Evolutionary conservation across 2,329 filamentous ascomycete genomes (phyloP).

Genomic region (Hymenoscyphus linearis): DNA sequence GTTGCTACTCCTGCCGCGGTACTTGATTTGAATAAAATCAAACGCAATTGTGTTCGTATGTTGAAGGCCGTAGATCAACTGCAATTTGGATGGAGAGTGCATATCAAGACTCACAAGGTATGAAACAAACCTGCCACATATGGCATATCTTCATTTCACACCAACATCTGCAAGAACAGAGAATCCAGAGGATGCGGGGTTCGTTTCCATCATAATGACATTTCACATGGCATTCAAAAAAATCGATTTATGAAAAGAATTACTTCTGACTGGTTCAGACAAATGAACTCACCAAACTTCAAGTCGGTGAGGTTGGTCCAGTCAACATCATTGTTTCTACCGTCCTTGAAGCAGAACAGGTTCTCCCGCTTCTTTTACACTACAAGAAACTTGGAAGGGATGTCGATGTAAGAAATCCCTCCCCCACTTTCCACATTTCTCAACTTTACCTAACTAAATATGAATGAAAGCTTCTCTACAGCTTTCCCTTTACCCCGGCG

Average conservation of each 20-base stretch:
- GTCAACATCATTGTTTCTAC: constrained; percentile 67
- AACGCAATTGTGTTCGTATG: constrained; percentile 67
- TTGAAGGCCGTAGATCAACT: constrained; percentile 55
- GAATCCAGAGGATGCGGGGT: not conserved
- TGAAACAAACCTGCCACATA: constrained; percentile 2
- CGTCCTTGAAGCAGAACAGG: constrained; percentile 64
- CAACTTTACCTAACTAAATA: constrained; percentile 1
- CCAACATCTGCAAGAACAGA: not conserved
- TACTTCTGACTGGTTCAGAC: constrained; percentile 43
- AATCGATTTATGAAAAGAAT: not conserved
- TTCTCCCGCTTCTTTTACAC: constrained; percentile 55
- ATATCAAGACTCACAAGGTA: constrained; percentile 83
- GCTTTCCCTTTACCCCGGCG: constrained; percentile 61
- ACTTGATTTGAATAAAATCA: constrained; percentile 61
- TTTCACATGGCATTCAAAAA: not conserved
- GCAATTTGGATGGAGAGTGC: constrained; percentile 63
- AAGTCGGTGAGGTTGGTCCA: constrained; percentile 54
- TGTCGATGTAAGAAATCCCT: constrained; percentile 48
- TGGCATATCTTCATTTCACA: not conserved
- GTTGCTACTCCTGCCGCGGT: constrained; percentile 63
- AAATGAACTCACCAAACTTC: constrained; percentile 57
- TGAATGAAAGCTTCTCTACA: constrained; percentile 43
- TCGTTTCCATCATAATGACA: not conserved
- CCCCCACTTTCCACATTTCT: not conserved
- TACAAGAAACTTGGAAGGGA: constrained; percentile 47